Evolutionary conservation across 345 rosid genomes (phyloP), one percentile per base, ranked within the genome.

Genomic region (Ceriops zippeliana): DNA sequence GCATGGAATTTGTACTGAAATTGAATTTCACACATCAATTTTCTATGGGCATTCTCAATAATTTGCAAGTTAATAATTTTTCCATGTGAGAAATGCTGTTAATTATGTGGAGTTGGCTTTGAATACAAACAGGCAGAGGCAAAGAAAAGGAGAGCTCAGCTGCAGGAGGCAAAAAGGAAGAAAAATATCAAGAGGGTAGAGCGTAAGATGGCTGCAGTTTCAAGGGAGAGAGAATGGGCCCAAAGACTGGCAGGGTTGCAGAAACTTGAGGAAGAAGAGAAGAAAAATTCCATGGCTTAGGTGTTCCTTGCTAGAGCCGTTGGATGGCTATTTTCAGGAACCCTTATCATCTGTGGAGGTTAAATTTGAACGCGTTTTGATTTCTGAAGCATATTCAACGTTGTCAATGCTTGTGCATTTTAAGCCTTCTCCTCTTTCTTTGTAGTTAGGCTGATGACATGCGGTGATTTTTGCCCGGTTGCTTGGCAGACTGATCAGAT

Each of bases 161-260:
- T 95, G 81, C 89, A 89, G 80, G 96, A 86, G 78, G 97, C 98
- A 38, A 91, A 85, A 20, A 71, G 86, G 78, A 90, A 80, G 90
- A 95, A 90, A 81, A 80, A 76, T 67, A 81, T 76, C 70, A 61
- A 69, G 73, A 69, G 83, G 68, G 81, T 81, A 3, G 86, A 87
- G 65, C 86, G 87, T 51, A 87, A 87, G 81, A 89, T 89, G 96
- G 98, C 96, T 76, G 87, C 89, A 13, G 96, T 85, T 61, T 92
- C 96, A 51, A 90, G 99, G 77, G 98, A 95, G 35, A 83, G 98
- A 69, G 93, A 86, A 31, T 90, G 98, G 99, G 82, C 86, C 6
- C 86, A 86, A 70, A 86, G 91, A 79, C 69, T 95, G 52, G 82
- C 73, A 11, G 96, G 88, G 78, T 84, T 95, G 71, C 88, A 91